Percentiles rank a stretch among this genome's conserved stretches.
Conservation (phyloP, 371 early-diverging fungal species). For the Zancudomyces culisetae region DNA sequence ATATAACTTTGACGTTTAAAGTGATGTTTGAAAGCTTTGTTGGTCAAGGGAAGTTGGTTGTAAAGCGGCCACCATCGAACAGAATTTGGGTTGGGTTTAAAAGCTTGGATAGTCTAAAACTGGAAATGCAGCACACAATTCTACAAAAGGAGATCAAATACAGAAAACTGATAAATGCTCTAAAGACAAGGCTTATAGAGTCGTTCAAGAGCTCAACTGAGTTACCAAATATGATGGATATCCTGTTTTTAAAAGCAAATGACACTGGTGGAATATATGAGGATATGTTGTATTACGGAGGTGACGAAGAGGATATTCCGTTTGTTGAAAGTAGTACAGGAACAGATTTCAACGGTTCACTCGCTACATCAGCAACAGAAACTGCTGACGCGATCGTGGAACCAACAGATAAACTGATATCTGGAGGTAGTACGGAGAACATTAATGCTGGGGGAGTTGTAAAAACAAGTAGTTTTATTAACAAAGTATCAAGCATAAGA, state of each 20-base stretch:
- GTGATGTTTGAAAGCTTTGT: neutral
- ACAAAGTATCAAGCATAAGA: too few relatives aligned
- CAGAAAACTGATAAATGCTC: neutral
- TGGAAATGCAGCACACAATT: neutral
- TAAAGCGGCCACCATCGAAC: slow-evolving; percentile 1
- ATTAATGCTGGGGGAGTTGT: too few relatives aligned
- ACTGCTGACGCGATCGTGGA: too few relatives aligned
- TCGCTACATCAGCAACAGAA: too few relatives aligned
- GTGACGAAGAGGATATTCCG: too few relatives aligned
- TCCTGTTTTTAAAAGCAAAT: neutral
- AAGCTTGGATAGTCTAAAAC: neutral
- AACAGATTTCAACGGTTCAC: too few relatives aligned
- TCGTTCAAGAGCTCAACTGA: neutral
- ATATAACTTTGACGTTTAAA: neutral
- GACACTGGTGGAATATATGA: slow-evolving; percentile 2
- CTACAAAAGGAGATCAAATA: slow-evolving; percentile 2
- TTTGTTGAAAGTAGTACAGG: too few relatives aligned
- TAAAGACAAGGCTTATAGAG: neutral
- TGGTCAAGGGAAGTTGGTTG: neutral
- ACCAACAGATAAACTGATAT: too few relatives aligned
- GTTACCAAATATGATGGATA: slow-evolving; percentile 1
- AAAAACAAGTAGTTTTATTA: too few relatives aligned
- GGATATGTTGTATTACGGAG: neutral
- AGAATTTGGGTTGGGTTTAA: slow-evolving; percentile 1
- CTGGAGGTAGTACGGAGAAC: too few relatives aligned